Conservation (phyloP, 768 basidiomycete genomes). For the Ramaria sp. region DNA sequence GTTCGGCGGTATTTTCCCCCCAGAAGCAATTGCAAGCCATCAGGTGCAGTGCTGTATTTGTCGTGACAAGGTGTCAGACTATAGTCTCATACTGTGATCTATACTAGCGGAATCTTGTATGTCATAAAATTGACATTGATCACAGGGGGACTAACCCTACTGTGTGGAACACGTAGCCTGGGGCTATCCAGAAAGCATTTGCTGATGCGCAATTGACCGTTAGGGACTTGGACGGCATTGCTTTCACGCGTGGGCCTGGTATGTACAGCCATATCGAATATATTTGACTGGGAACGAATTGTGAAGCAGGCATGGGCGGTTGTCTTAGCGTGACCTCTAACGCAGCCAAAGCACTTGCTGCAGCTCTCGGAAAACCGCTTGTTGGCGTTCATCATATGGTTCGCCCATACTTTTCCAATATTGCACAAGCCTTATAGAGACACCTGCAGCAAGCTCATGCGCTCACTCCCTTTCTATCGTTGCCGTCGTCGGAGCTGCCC, state of each 20-base stretch:
- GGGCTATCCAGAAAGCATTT: constrained; percentile 60
- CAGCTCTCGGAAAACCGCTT: constrained; percentile 64
- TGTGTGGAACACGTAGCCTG: constrained; percentile 40
- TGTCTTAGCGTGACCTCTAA: constrained; percentile 73
- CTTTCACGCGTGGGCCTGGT: constrained; percentile 87
- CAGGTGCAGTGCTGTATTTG: constrained; percentile 27
- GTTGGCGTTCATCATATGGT: constrained; percentile 97
- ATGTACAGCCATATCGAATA: constrained; percentile 7
- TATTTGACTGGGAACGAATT: background rate
- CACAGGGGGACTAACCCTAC: background rate
- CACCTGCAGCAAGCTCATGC: constrained; percentile 79
- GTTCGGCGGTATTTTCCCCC: constrained; percentile 69
- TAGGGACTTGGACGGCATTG: constrained; percentile 71
- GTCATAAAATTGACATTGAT: background rate
- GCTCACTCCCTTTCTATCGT: constrained; percentile 66
- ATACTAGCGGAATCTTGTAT: background rate
- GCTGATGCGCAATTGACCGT: constrained; percentile 48
- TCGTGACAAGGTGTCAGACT: background rate
- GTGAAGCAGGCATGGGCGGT: constrained; percentile 53
- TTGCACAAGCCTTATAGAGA: too few relatives aligned
- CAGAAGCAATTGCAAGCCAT: constrained; percentile 68
- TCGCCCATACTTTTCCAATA: constrained; percentile 9
- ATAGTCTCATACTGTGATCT: too few relatives aligned
- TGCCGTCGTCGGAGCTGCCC: constrained; percentile 30
- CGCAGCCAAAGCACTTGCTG: constrained; percentile 79